Evolutionary conservation across 176 grass and related monocot genomes (phyloP), one percentile per base, ranked within the genome.

Genomic region (Oryza meridionalis): DNA sequence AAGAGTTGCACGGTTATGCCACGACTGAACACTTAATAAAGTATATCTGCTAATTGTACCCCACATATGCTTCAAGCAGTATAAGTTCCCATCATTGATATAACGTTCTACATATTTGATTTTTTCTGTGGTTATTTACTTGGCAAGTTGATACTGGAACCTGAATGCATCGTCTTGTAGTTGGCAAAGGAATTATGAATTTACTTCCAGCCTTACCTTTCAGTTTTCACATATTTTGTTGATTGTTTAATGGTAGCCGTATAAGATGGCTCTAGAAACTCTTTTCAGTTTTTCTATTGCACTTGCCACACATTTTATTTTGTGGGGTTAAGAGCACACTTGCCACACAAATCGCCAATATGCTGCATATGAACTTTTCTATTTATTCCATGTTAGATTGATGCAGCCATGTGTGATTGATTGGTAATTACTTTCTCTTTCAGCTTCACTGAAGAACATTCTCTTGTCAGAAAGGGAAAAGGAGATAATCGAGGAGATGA

Each of bases 361-460:
- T 68, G 44, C 43, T 58, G 42, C 21, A 76, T 58, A 70, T 42
- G 6, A 59, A 75, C 27, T 61, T 69, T 44, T 17, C 7, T 77
- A 37, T 88, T 88, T 25, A 77, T 59, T 85, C 32, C 78, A 49
- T n/a, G 13, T 22, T 71, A 86, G 40, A 17, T 71, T 70, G 79
- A 65, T 26, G 53, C 31, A 8, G 16, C 16, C 53, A 21, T 75
- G n/a, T 38, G 26, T 61, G 80, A 27, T 78, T 24, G 75, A 68
- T 72, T 24, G 74, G 26, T 78, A 79, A 50, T 59, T 47, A 50
- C 85, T 70, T 19, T 82, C 46, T 86, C 32, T 80, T 79, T 75
- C 90, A 98, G 96, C 91, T 72, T 92, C 85, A 83, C n/a, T 98
- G 70, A 98, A 88, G 85, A 95, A 89, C 77, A 65, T 98, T 86